Percentiles rank a stretch among this genome's conserved stretches.
Conservation (phyloP, 345 rosid genomes). For the Populus pruinosa region DNA sequence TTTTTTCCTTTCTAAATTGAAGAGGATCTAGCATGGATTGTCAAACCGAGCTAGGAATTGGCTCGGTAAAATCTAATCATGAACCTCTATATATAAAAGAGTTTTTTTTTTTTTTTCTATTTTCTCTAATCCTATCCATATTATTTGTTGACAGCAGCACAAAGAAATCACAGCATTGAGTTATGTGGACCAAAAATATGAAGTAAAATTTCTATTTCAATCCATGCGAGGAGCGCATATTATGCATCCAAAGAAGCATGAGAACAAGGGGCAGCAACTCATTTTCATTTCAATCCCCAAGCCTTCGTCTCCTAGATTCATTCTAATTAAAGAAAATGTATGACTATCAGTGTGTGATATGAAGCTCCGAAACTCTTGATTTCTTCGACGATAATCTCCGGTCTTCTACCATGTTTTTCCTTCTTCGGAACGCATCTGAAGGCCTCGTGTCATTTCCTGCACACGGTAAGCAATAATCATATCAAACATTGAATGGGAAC, state of each 20-base stretch:
- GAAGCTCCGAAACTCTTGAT: slow-evolving; percentile 11
- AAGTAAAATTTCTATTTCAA: too few species aligned
- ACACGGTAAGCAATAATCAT: not conserved
- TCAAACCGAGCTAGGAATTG: too few species aligned
- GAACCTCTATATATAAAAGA: too few species aligned
- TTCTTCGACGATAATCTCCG: not conserved
- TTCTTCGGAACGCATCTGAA: not conserved
- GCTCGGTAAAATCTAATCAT: too few species aligned
- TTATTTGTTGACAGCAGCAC: not conserved
- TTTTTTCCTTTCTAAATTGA: too few species aligned
- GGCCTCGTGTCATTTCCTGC: slow-evolving; percentile 29
- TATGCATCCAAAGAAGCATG: slow-evolving; percentile 19
- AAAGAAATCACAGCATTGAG: not conserved
- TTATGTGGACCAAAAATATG: too few species aligned
- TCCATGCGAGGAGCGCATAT: not conserved
- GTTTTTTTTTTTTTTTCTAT: too few species aligned
- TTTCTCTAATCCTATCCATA: too few species aligned
- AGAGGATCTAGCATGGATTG: too few species aligned
- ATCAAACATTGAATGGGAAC: not conserved
- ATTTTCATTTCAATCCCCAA: not conserved
- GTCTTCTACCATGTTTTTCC: not conserved
- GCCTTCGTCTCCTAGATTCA: not conserved
- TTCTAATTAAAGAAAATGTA: not conserved
- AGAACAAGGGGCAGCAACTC: not conserved
- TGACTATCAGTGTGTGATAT: not conserved